Evolutionary conservation across 2,329 filamentous ascomycete species (phyloP), one percentile per base, ranked within the genome.

Genomic region (Chaetomiaceae sp.): DNA sequence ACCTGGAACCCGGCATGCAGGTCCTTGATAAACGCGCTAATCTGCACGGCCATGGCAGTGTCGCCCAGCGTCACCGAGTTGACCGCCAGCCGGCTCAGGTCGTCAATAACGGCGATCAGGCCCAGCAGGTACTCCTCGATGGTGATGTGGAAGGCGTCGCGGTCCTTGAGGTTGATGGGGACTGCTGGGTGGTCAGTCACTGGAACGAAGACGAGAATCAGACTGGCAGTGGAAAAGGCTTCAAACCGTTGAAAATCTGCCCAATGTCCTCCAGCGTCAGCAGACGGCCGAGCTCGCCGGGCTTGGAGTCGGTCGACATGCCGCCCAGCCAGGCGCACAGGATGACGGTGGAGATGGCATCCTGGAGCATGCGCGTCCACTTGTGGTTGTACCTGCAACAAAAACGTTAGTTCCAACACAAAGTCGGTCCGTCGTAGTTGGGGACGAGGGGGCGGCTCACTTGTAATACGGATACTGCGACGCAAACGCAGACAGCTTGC

Each of bases 401-500:
- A 33, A 8, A 44, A 20, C 9, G 12, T 31, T 13, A 25, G 20
- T n/a, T n/a, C n/a, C n/a, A n/a, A n/a, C n/a, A n/a, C 27, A 31
- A 5, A 16, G 7, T 4, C 9, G 5, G 13, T 19, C 3, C 25
- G 5, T 12, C 3, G n/a, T 35, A 9, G 25, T 44, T 14, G 17
- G 5, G 2, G 30, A 12, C 30, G 14, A 13, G 30, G 10, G 30
- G 7, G 30, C 37, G 7, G 48, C 70, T 41, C 65, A 96, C 79
- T 96, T 96, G 82, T 97, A 99, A 76, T 97, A 99, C 0, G 93
- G 92, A 63, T 95, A 86, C 66, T 87, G 79, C 21, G 89, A 91
- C 2, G 91, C 89, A 48, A 88, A 79, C 48, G 77, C 71, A 55
- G 82, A 79, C 39, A 99, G 80, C 59, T 85, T 82, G 51, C 74